Evolutionary conservation across 1,284 basidiomycete species (phyloP).

Genomic region (Cutaneotrichosporon sp.): DNA sequence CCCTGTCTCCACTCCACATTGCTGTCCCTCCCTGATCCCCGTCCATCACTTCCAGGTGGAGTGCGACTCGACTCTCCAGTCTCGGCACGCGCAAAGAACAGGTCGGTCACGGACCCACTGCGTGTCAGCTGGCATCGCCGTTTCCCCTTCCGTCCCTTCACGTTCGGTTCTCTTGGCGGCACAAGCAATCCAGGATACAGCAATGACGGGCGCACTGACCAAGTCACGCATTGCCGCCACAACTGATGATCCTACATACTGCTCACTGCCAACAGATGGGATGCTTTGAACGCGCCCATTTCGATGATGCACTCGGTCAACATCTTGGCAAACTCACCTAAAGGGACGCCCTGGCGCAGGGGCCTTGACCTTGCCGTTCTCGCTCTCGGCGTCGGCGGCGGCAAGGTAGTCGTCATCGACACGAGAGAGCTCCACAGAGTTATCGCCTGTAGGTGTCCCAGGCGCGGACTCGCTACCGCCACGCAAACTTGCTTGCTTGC

Average conservation of each 20-base stretch:
- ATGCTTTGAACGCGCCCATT: neutral
- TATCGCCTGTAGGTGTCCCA: conserved; percentile 33
- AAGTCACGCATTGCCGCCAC: neutral
- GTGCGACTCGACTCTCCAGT: conserved; percentile 8
- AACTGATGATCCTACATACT: neutral
- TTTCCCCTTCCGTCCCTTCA: neutral
- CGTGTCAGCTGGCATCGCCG: neutral
- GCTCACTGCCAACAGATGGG: neutral
- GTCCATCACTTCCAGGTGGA: conserved; percentile 3
- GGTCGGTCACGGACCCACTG: conserved; percentile 43
- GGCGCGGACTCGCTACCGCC: conserved; percentile 32
- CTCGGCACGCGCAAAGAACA: conserved; percentile 43
- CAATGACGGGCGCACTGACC: neutral
- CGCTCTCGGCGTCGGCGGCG: conserved; percentile 42
- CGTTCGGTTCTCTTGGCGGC: neutral
- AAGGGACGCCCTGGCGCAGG: conserved; percentile 39
- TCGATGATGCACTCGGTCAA: neutral
- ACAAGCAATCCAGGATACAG: neutral
- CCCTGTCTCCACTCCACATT: conserved; percentile 3
- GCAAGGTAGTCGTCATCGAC: conserved; percentile 33
- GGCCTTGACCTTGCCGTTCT: conserved; percentile 51
- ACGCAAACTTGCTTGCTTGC: conserved; percentile 40
- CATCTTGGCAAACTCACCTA: conserved; percentile 36
- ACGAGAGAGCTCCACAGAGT: conserved; percentile 35
- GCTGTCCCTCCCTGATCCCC: conserved; percentile 4